These are phyloP conservation scores for Naumovozyma castellii DNA, from an alignment of 805 yeast genomes.

Conservation along the genomic window DNA sequence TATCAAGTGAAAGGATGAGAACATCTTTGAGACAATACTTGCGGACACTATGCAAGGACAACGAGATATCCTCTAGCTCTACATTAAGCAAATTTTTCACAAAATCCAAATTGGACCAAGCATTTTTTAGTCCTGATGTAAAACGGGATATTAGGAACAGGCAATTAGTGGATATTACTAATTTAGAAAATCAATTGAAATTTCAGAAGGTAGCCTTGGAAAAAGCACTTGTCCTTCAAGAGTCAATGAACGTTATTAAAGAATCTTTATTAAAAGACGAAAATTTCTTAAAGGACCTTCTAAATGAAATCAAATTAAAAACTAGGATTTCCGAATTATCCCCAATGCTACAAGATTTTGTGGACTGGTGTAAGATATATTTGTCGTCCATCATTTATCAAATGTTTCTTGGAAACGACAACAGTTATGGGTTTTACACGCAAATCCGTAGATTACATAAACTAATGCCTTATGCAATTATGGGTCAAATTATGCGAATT, in stretches of 20 bases:
- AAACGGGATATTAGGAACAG: conserved; percentile 48
- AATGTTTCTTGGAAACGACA: conserved; percentile 69
- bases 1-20: conserved; percentile 69
- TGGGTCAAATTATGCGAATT: conserved; percentile 65
- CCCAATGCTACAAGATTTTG: conserved; percentile 55
- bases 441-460: conserved; percentile 65
- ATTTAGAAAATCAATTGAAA: conserved; percentile 52
- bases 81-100: conserved; percentile 45
- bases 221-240: conserved; percentile 45
- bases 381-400: conserved; percentile 79
- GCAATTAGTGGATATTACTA: conserved; percentile 48
- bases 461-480: conserved; percentile 69
- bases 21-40: conserved; percentile 71
- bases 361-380: conserved; percentile 77
- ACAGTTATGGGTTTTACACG: conserved; percentile 62
- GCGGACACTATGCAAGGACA: conserved; percentile 40
- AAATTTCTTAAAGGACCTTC: conserved; percentile 50
- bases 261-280: conserved; percentile 40
- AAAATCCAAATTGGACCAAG: conserved; percentile 28
- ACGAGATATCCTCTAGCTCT: conserved; percentile 46
- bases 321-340: conserved; percentile 48
- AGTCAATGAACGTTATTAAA: conserved; percentile 52
- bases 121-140: conserved; percentile 1
- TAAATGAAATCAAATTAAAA: conserved; percentile 55
- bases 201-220: conserved; percentile 64